Evolutionary conservation across 2,329 filamentous ascomycete species (phyloP).

Genomic region (Fusarium annulatum): DNA sequence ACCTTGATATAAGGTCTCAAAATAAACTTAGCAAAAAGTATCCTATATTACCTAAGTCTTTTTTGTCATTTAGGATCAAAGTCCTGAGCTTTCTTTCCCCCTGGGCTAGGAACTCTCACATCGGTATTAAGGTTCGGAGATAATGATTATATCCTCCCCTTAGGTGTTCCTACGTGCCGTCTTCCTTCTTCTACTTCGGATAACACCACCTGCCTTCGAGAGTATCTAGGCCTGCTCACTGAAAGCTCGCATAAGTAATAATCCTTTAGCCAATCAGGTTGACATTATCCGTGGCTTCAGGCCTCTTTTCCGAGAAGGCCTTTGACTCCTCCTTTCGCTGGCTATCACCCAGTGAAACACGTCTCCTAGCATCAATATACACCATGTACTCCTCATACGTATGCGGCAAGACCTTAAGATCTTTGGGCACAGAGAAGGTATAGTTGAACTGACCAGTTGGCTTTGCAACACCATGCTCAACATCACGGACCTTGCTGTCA

Average conservation of each 20-base stretch:
- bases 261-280: constrained; percentile 33
- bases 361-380: constrained; percentile 45
- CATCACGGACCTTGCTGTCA: constrained; percentile 47
- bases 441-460: constrained; percentile 48
- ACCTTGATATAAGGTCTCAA: no score
- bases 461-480: constrained; percentile 47
- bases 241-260: neutral
- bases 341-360: constrained; percentile 41
- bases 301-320: constrained; percentile 3
- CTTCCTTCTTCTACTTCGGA: neutral
- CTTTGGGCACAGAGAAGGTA: constrained; percentile 46
- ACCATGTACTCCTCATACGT: constrained; percentile 49
- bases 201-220: neutral
- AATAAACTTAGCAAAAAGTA: no score
- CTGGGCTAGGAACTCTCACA: no score
- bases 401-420: constrained; percentile 45
- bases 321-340: constrained; percentile 32
- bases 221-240: no score
- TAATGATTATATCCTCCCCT: neutral
- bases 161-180: neutral
- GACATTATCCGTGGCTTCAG: constrained; percentile 1
- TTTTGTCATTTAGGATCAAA: no score
- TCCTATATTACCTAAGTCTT: no score
- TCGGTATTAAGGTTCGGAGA: neutral
- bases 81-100: no score